These are phyloP conservation scores for Glycine soja DNA, from an alignment of 306 rosid species.

Conservation along the genomic window DNA sequence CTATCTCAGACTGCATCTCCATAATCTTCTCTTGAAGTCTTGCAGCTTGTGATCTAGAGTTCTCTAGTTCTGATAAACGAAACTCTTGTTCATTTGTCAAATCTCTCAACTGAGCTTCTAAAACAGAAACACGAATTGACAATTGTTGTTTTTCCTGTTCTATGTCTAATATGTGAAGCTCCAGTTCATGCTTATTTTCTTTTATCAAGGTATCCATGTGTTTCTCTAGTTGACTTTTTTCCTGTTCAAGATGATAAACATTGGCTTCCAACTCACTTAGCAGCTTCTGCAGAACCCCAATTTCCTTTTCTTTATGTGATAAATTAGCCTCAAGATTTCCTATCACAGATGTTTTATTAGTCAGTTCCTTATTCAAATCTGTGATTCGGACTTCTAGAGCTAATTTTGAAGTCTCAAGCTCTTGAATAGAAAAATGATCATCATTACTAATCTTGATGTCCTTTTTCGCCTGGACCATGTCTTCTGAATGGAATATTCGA, in stretches of 20 bases:
- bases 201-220: slow-evolving; percentile 40
- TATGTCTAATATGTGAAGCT: slow-evolving; percentile 51
- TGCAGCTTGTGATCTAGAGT: slow-evolving; percentile 47
- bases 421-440: slow-evolving; percentile 43
- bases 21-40: slow-evolving; percentile 56
- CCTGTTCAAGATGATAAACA: slow-evolving; percentile 56
- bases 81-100: slow-evolving; percentile 58
- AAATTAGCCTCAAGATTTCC: slow-evolving; percentile 52
- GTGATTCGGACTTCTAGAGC: slow-evolving; percentile 51
- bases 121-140: slow-evolving; percentile 50
- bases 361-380: slow-evolving; percentile 48
- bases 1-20: slow-evolving; percentile 55
- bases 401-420: slow-evolving; percentile 49
- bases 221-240: slow-evolving; percentile 53
- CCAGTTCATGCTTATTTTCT: slow-evolving; percentile 55
- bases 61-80: slow-evolving; percentile 55
- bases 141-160: slow-evolving; percentile 62
- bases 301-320: slow-evolving; percentile 54
- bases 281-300: slow-evolving; percentile 47
- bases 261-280: slow-evolving; percentile 52
- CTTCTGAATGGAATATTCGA: slow-evolving; percentile 53
- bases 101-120: slow-evolving; percentile 61
- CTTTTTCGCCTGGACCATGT: slow-evolving; percentile 38
- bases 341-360: slow-evolving; percentile 47
- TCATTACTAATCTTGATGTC: slow-evolving; percentile 45